Evolutionary conservation across 2,329 filamentous ascomycete species (phyloP), one percentile per base, ranked within the genome.

Genomic region (Xylariaceae sp.): DNA sequence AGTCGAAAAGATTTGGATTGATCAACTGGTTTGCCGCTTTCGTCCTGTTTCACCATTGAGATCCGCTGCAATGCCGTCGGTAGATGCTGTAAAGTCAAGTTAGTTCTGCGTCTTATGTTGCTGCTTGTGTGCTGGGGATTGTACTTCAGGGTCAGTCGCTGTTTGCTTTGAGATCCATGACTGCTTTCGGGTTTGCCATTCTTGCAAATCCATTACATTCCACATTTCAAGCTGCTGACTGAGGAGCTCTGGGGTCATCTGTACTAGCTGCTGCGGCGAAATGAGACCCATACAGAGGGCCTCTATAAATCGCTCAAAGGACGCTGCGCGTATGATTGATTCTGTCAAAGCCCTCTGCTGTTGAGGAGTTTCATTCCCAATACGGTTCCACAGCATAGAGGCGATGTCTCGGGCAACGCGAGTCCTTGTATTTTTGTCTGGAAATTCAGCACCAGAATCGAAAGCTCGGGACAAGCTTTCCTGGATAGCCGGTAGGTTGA

Each of bases 1-100:
- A 69, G 13, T n/a, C 64, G 64, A 52, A 64, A 65, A 39, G 68
- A 66, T 58, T 67, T 71, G 23, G 53, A 60, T 41, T 61, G 58
- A 30, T 57, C 58, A 11, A 17, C 37, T 45, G 45, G 57, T 30
- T 11, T 18, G 41, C 53, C 37, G 15, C 49, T 35, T 7, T 58
- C 62, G 2, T 18, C 13, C 23, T 47, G 52, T 45, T 55, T 60
- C 15, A 55, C 58, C 7, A 54, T 58, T 11, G 60, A 55, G 55
- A 65, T 58, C 51, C 62, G 65, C 3, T 17, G 61, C 17, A 66
- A 58, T 48, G 63, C 65, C 53, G 57, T 41, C 18, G 61, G 62
- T 3, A 67, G 55, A 58, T 70, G 66, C 65, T 69, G 51, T 50
- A 55, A 34, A 18, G 23, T 41, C 44, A 62, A 23, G 59, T 69